Percentiles rank a stretch among this genome's conserved stretches.
Conservation (phyloP, 179 eudicot species). For the Corrigiola litoralis region DNA sequence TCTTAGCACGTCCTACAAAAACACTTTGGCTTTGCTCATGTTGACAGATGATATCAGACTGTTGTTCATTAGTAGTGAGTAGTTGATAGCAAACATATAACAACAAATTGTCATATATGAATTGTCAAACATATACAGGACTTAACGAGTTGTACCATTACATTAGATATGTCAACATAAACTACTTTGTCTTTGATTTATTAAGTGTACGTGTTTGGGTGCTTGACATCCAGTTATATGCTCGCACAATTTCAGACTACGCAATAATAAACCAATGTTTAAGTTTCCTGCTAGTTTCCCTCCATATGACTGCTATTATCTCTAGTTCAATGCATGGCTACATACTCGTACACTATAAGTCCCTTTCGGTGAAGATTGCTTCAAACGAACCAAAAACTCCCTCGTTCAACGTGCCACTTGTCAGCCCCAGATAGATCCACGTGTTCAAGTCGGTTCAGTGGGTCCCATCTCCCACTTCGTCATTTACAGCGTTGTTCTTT, state of each 20-base stretch:
- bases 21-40: too few relatives aligned
- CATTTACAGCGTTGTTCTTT: too few relatives aligned
- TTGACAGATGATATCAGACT: too few relatives aligned
- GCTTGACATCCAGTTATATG: slow-evolving; percentile 10
- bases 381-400: background rate
- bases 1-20: too few relatives aligned
- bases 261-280: background rate
- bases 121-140: background rate
- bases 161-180: too few relatives aligned
- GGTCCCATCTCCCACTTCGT: slow-evolving; percentile 18
- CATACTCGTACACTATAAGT: background rate
- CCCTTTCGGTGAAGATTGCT: slow-evolving; percentile 16
- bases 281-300: background rate
- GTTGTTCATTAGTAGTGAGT: too few relatives aligned
- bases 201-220: background rate
- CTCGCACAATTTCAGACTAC: background rate
- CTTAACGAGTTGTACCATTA: too few relatives aligned
- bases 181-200: background rate
- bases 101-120: too few relatives aligned
- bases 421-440: slow-evolving; percentile 4
- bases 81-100: too few relatives aligned
- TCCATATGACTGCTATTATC: background rate
- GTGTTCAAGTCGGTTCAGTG: slow-evolving; percentile 17
- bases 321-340: background rate
- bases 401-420: slow-evolving; percentile 7